Evolutionary conservation across 2,329 filamentous ascomycete genomes (phyloP).

Genomic region (Aureobasidium mangrovei): DNA sequence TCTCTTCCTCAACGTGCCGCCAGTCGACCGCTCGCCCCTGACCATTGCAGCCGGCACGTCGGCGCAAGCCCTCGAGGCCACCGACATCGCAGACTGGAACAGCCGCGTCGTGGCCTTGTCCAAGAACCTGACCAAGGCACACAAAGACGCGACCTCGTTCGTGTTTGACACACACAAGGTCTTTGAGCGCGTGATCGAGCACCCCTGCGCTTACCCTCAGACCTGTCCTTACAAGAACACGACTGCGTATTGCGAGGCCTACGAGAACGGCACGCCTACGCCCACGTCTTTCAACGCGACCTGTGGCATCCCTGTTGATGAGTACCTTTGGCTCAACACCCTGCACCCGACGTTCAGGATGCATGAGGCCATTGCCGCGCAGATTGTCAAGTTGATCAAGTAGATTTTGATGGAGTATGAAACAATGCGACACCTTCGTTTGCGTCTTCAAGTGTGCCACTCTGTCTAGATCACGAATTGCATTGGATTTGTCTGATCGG

Average conservation of each 20-base stretch:
- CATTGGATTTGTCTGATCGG: too few relatives aligned
- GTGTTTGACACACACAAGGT: constrained; percentile 45
- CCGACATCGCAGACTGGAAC: constrained; percentile 47
- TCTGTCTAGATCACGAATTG: too few relatives aligned
- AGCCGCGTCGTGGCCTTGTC: constrained; percentile 35
- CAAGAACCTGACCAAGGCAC: constrained; percentile 28
- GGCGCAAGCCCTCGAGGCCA: constrained; percentile 24
- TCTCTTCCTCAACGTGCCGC: constrained; percentile 39
- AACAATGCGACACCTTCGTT: not conserved
- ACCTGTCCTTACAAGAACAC: constrained; percentile 48
- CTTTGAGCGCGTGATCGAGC: constrained; percentile 46
- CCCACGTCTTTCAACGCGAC: constrained; percentile 33
- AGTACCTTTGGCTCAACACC: constrained; percentile 57
- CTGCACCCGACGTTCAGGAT: constrained; percentile 57
- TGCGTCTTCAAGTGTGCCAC: too few relatives aligned
- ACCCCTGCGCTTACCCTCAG: constrained; percentile 42
- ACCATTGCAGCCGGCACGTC: constrained; percentile 33
- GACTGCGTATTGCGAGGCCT: constrained; percentile 46
- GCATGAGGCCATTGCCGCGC: constrained; percentile 50
- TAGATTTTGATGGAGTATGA: not conserved
- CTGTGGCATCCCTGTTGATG: constrained; percentile 48
- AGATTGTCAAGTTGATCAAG: constrained; percentile 27
- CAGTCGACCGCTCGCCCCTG: constrained; percentile 46
- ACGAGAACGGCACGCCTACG: constrained; percentile 38
- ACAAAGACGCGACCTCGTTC: constrained; percentile 41